Percentiles rank a stretch among this genome's conserved stretches.
These are phyloP conservation scores for Pseudopediastrum boryanum DNA, from an alignment of 139 green algal species.

Conservation along the genomic window DNA sequence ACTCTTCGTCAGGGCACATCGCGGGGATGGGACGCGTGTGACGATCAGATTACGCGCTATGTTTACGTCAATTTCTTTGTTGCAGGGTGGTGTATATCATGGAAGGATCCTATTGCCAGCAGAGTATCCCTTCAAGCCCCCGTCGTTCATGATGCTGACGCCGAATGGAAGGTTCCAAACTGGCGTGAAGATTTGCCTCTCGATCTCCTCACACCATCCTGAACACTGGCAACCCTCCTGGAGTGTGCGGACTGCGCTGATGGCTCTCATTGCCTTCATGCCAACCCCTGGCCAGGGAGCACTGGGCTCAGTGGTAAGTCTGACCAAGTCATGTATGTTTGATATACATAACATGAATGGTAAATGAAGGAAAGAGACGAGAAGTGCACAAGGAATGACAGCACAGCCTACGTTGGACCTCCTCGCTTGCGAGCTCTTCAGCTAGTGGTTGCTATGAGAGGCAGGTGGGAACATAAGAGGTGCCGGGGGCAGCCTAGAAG, in stretches of 20 bases:
- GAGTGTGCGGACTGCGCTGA: slow-evolving; percentile 92
- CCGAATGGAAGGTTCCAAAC: slow-evolving; percentile 94
- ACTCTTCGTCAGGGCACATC: background rate
- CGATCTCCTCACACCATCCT: slow-evolving; percentile 95
- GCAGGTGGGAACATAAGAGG: no score
- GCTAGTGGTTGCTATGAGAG: no score
- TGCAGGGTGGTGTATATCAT: slow-evolving; percentile 97
- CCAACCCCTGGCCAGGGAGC: slow-evolving; percentile 89
- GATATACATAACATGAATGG: no score
- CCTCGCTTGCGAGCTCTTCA: no score
- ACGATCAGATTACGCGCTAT: background rate
- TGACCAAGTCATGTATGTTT: no score
- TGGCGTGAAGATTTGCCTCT: slow-evolving; percentile 90
- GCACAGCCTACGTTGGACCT: no score
- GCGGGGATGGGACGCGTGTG: background rate
- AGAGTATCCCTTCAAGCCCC: slow-evolving; percentile 99
- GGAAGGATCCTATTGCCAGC: slow-evolving; percentile 95
- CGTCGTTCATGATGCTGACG: slow-evolving; percentile 94
- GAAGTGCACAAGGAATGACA: no score
- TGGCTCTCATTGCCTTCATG: slow-evolving; percentile 96
- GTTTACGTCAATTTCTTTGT: background rate
- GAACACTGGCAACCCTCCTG: slow-evolving; percentile 99
- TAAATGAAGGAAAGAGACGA: no score
- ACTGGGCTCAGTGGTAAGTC: slow-evolving; percentile 81
- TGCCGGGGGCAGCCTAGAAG: no score